Base-by-base conservation (phyloP, 2,329 filamentous ascomycete genomes). In the Talaromyces sp. region DNA sequence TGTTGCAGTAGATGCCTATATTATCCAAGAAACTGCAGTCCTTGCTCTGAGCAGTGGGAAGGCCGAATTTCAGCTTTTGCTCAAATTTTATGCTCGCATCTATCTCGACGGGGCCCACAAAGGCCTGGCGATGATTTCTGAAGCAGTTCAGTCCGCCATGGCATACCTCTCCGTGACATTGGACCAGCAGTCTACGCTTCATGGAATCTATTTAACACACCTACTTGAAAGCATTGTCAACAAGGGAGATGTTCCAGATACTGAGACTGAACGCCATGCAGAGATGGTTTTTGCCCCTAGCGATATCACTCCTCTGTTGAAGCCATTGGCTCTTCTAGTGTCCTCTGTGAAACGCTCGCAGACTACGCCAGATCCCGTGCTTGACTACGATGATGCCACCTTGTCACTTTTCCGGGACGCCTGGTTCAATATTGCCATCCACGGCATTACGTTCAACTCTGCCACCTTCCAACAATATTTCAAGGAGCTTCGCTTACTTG, bases 371-470 rank as follows among this genome's bases (percentile, higher is more conserved):
- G 49, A 54, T n/a, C 49, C 73, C 68, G 51, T 66, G 58, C 48
- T 60, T 57, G 51, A 74, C 75, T 49, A 70, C 51, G 83, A 88
- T 47, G 88, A 92, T 47, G 86, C 93, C 53, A 84, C 85, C 7
- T 82, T 89, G 56, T 83, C 85, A 22, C 76, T 95, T 51, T 83
- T 94, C 61, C 86, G 93, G 47, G 92, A 99, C 78, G 90, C 91
- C 4, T 99, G 94, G 94, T 97, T 97, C 76, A 99, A 99, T 66
- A 91, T 97, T 57, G 90, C 92, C 19, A 89, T 96, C 0, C 94
- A 99, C 70, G 94, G 92, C 4, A 96, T 97, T 69, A 87, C 86
- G 9, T 80, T 88, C 10, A 82, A 83, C 14, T 93, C 91, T 0
- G 82, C 86, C 14, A 83, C 89, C 49, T 89, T 87, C 16, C 87